Evolutionary conservation across 179 eudicot species (phyloP), one percentile per base, ranked within the genome.

Genomic region (Silene coronaria): DNA sequence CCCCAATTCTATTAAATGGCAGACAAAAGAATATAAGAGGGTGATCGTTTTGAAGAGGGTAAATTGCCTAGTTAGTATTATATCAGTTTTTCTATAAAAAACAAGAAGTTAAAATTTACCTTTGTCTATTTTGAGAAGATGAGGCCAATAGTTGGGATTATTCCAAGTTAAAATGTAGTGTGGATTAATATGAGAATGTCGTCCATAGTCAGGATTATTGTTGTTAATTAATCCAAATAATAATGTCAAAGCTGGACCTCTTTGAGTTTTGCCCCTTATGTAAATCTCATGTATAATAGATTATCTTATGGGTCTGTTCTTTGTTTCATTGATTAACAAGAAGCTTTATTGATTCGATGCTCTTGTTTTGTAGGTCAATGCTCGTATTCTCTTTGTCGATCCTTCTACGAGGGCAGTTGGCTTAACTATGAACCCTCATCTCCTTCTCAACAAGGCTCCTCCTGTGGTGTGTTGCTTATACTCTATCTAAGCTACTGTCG

Each of bases 391-490:
- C 74, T 95, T 95, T 76, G 80, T 95, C 75, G 99, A 95, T 84
- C 99, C 97, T 48, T 86, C 91, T 75, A 91, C 93, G 23, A 91
- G 99, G 81, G 99, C 99, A 73, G 84, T 95, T 64, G 97, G 99
- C 53, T 80, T 95, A 81, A 95, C 99, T 36, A 80, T 95, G 86
- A 95, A 93, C 85, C 93, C 97, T 80, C 86, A 92, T 79, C 97
- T 95, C 73, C 87, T 95, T 65, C 82, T 82, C 28, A 86, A 95
- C 89, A 91, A 88, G 76, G 91, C 96, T 75, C 97, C 99, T 58
- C 89, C 88, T 28, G 72, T 85, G 79, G 99, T 95, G 81, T 87
- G 97, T 87, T 72, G 32, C 16, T 48, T 70, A 59, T 71, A 73
- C 67, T 74, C 68, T 22, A 59, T 28, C 57, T 42, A n/a, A 67